phyloP scores from a whole-genome alignment of 306 rosid species.

The Leucaena leucocephala region DNA sequence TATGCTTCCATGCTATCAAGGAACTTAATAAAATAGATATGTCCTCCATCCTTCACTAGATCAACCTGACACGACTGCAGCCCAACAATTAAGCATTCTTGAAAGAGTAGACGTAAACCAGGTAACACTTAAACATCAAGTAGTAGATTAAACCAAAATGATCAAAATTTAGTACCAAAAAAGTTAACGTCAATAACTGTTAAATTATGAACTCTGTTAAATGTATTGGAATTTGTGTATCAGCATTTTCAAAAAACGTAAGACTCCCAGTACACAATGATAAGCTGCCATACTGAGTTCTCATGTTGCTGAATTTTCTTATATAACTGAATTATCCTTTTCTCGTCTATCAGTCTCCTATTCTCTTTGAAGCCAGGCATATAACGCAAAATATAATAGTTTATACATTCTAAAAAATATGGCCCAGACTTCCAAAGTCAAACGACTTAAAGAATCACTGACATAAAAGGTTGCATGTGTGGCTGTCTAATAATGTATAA shows the following conservation, averaged over 20 bases:
- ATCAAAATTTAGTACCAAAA: neutral
- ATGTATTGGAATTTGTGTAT: neutral
- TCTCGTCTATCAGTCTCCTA: neutral
- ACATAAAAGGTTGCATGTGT: neutral
- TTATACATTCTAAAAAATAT: too few relatives aligned
- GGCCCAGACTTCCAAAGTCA: neutral
- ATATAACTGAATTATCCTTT: neutral
- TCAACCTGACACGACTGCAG: conserved; percentile 98
- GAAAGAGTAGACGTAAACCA: conserved; percentile 6
- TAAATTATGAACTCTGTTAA: neutral
- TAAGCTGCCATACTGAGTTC: neutral
- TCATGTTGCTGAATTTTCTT: neutral
- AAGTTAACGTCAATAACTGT: neutral
- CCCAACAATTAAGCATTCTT: conserved; percentile 39
- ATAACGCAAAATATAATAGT: neutral
- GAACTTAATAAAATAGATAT: conserved; percentile 87
- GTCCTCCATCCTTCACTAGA: conserved; percentile 96
- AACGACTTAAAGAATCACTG: neutral
- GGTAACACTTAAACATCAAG: conserved; percentile 22
- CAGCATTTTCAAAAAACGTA: neutral
- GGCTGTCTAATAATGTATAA: neutral
- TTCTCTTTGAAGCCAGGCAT: neutral
- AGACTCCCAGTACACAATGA: neutral
- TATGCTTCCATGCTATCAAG: conserved; percentile 93
- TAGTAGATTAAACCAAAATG: neutral